phyloP scores from a whole-genome alignment of 176 grass and related monocot species.

The Eragrostis nindensis region DNA sequence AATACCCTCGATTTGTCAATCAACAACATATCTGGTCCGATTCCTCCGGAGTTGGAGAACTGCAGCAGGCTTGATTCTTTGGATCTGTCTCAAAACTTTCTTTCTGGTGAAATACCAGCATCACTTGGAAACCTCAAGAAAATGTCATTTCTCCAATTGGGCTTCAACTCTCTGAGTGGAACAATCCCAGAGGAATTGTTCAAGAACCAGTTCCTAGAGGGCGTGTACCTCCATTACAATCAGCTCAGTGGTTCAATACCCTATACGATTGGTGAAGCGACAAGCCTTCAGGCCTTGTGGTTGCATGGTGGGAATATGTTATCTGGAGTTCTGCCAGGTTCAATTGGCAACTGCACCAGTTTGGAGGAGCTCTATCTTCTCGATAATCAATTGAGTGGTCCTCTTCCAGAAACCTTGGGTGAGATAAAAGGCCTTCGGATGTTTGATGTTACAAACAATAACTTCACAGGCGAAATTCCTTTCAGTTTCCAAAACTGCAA shows the following conservation, averaged over 20 bases:
- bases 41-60: constrained; percentile 60
- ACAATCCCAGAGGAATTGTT: constrained; percentile 64
- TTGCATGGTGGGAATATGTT: constrained; percentile 43
- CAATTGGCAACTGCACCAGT: constrained; percentile 65
- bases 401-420: constrained; percentile 56
- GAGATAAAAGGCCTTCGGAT: constrained; percentile 42
- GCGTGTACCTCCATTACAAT: constrained; percentile 56
- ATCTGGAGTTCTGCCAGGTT: constrained; percentile 62
- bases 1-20: constrained; percentile 4
- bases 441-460: constrained; percentile 55
- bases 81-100: constrained; percentile 54
- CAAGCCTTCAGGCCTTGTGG: constrained; percentile 50
- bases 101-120: constrained; percentile 76
- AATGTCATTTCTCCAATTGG: constrained; percentile 47
- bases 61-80: constrained; percentile 60
- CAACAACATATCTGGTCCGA: constrained; percentile 58
- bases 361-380: constrained; percentile 61
- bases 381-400: constrained; percentile 64
- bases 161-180: constrained; percentile 49
- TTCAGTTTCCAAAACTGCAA: constrained; percentile 56
- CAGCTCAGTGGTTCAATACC: constrained; percentile 62
- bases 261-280: constrained; percentile 41
- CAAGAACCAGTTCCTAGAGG: constrained; percentile 42
- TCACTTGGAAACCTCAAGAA: constrained; percentile 55
- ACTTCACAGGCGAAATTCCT: constrained; percentile 59